Percentiles rank a stretch among this genome's conserved stretches.
phyloP scores from a whole-genome alignment of 331 rosid species.

The Spiraea crenata region DNA sequence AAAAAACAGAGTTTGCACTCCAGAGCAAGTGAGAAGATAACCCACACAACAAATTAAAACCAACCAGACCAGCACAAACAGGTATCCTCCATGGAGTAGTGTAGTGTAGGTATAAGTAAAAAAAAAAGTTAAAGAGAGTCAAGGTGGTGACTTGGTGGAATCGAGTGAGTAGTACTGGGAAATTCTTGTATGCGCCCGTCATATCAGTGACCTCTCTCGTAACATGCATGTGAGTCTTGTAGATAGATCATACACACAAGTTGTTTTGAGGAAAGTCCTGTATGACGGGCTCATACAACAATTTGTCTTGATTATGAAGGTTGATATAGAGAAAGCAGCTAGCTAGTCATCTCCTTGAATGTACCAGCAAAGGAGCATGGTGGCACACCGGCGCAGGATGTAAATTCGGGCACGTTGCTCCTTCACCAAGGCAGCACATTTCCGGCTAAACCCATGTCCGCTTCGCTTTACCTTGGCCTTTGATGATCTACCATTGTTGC shows the following conservation, averaged over 20 bases:
- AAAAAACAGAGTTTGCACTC: conserved; percentile 38
- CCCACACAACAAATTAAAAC: conserved; percentile 25
- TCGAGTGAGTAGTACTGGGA: background rate
- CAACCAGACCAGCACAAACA: conserved; percentile 30
- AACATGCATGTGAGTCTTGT: background rate
- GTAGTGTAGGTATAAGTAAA: conserved; percentile 14
- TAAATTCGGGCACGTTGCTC: conserved; percentile 93
- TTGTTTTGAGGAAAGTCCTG: background rate
- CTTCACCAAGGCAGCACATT: conserved; percentile 73
- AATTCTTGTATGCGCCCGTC: background rate
- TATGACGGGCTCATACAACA: background rate
- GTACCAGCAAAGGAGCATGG: conserved; percentile 95
- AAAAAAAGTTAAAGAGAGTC: background rate
- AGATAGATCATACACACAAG: background rate
- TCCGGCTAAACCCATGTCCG: conserved; percentile 48
- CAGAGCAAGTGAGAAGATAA: conserved; percentile 23
- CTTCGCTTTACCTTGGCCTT: conserved; percentile 44
- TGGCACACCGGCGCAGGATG: conserved; percentile 90
- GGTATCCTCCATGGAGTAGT: conserved; percentile 5
- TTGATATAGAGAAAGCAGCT: background rate
- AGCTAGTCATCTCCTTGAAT: conserved; percentile 79
- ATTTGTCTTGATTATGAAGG: background rate
- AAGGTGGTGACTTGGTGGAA: background rate
- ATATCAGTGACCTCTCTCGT: background rate
- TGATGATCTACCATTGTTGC: conserved; percentile 18